Base-by-base conservation (phyloP, 2,329 filamentous ascomycete species). In the Nemania sp. region DNA sequence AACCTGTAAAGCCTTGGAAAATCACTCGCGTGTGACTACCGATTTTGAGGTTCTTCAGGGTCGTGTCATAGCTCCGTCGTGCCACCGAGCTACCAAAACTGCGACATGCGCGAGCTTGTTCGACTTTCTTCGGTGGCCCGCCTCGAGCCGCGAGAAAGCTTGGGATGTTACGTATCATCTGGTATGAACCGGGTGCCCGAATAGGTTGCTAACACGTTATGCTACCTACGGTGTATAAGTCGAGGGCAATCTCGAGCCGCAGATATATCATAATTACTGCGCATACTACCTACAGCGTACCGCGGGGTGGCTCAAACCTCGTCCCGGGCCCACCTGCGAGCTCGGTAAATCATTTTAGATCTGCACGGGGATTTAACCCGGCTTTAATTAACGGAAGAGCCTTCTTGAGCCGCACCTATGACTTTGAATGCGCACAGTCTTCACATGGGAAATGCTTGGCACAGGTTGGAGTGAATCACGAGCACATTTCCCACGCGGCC, bases 1-100 rank as follows among this genome's bases (percentile, higher is more conserved):
- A 55, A 70, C 73, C 73, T 34, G 72, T 75, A 47, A 75, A 75
- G 5, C 73, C 73, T 57, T 75, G 73, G 52, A 75, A 75, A 37
- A 76, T 72, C 11, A 75, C 72, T 9, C 72, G 66, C 0, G 73
- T 75, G 58, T 74, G 68, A 20, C 61, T 67, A 15, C 71, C 70
- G 24, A 75, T 73, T 39, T 69, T 71, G 15, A 75, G 70, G 46
- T 71, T 71, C 14, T 61, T 62, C 19, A 75, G 63, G 1, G 73
- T 75, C 6, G 61, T 54, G 31, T 67, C 64, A 56, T 73, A 72
- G 30, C 53, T 52, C n/a, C 41, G 53, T 12, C 55, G 46, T 39
- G 48, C 44, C 22, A 45, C 17, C 3, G 61, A 62, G 41, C 55
- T 61, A 45, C 57, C 49, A 47, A 70, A 68, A 15, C 20, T 50